These are phyloP conservation scores for Trichophyton schoenleinii DNA, from an alignment of 2,329 filamentous ascomycete genomes.

Conservation along the genomic window DNA sequence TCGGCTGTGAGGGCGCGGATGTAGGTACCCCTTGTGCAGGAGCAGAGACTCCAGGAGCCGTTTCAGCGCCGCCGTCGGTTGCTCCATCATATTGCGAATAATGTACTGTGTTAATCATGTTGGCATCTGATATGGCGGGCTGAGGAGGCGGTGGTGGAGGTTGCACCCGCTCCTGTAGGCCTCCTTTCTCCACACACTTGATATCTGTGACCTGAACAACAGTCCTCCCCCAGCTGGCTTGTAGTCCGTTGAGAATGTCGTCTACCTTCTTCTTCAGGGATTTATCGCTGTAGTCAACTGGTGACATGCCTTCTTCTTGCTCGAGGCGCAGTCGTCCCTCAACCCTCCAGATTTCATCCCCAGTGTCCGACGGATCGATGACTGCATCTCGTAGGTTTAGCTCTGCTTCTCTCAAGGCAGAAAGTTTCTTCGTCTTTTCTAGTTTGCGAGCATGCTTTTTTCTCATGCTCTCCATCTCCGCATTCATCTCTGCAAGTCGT, in stretches of 20 bases:
- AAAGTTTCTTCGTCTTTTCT: slow-evolving; percentile 58
- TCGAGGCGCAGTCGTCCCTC: slow-evolving; percentile 39
- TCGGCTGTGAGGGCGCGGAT: background rate
- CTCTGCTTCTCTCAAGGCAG: slow-evolving; percentile 60
- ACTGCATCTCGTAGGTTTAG: slow-evolving; percentile 57
- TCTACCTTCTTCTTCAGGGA: slow-evolving; percentile 42
- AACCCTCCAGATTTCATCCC: slow-evolving; percentile 50
- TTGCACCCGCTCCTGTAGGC: slow-evolving; percentile 47
- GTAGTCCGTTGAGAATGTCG: slow-evolving; percentile 62
- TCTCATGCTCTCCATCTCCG: slow-evolving; percentile 76
- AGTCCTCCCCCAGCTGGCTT: slow-evolving; percentile 55
- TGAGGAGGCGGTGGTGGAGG: slow-evolving; percentile 7
- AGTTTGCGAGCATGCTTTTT: slow-evolving; percentile 63
- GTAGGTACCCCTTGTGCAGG: background rate
- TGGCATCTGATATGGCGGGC: background rate
- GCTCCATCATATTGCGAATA: background rate
- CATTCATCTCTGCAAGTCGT: slow-evolving; percentile 58
- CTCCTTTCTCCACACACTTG: slow-evolving; percentile 64
- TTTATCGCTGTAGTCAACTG: slow-evolving; percentile 28
- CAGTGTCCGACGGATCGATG: slow-evolving; percentile 42
- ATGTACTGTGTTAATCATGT: background rate
- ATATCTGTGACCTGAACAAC: slow-evolving; percentile 53
- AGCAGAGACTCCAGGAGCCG: background rate
- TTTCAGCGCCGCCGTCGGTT: background rate
- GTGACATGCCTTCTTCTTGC: slow-evolving; percentile 26